Base-by-base conservation (phyloP, 768 basidiomycete species). In the Suillus ampliporus region DNA sequence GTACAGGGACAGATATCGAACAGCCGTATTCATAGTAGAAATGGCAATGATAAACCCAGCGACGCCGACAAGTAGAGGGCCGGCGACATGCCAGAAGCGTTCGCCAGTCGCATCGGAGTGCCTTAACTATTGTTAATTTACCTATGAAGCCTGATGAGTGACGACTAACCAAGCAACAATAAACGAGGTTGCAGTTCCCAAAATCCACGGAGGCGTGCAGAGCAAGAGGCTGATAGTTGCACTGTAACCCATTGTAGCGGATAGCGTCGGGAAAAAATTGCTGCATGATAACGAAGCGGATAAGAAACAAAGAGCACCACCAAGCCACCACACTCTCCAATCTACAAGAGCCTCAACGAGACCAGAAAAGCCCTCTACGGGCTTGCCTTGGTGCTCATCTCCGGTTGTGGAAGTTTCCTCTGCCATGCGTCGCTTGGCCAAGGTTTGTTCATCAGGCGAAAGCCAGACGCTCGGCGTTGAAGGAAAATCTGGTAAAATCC, bases 311-410 rank as follows among this genome's bases (percentile, higher is more conserved):
- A 90, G 72, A 2, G 87, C 81, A 38, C 90, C 63, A 15, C 89
- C 83, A 53, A 95, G 78, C 84, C 85, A 90, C 89, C 91, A 94
- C 38, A 94, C 88, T 74, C 86, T 90, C 88, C 87, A 87, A 70
- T 94, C 92, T 23, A 78, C 79, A 58, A 91, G 38, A 15, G 90
- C 88, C 67, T 88, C 70, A 11, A 72, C 61, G 5, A 92, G 71
- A 13, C 89, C 89, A 41, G 76, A 74, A 15, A 73, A 66, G 73
- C 11, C 75, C 75, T 34, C 58, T 68, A 67, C 56, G 23, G 50
- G 63, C 64, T 83, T 82, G 9, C 74, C 78, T 58, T 83, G 76
- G 37, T 78, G 76, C 47, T 81, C 75, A 61, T 86, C 84, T 10
- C 81, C 79, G 23, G 85, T 78, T 23, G 83, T 83, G n/a, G n/a